These are phyloP conservation scores for Oryza coarctata DNA, from an alignment of 176 grass and related monocot genomes.

Conservation along the genomic window DNA sequence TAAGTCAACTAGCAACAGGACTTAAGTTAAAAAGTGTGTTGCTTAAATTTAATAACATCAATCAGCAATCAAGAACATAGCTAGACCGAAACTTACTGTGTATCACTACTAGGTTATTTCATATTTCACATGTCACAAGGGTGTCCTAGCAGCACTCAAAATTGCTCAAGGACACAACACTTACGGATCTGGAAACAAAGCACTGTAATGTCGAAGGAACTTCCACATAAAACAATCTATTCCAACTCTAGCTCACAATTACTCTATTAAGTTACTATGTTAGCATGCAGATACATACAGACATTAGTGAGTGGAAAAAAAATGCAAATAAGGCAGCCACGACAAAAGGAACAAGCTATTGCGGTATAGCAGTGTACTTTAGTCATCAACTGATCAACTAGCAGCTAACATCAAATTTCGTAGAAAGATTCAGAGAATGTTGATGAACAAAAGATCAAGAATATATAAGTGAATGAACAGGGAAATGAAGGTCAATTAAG, in stretches of 20 bases:
- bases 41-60: constrained; percentile 3
- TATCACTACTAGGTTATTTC: neutral
- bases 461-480: neutral
- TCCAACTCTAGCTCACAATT: neutral
- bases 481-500: neutral
- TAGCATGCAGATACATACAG: neutral
- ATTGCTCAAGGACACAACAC: neutral
- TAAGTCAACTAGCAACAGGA: neutral
- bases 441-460: neutral
- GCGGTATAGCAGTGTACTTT: neutral
- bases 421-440: neutral
- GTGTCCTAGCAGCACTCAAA: neutral
- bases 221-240: neutral
- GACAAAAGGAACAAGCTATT: neutral
- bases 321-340: neutral
- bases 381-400: neutral
- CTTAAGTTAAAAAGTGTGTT: neutral
- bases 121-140: constrained; percentile 9
- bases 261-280: neutral
- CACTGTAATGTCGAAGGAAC: neutral
- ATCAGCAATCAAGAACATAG: neutral
- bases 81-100: neutral
- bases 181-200: neutral
- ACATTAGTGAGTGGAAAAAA: neutral
- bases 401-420: neutral